These are phyloP conservation scores for Odonthalia washingtoniensis DNA, from an alignment of 31 red algal species.

Conservation along the genomic window DNA sequence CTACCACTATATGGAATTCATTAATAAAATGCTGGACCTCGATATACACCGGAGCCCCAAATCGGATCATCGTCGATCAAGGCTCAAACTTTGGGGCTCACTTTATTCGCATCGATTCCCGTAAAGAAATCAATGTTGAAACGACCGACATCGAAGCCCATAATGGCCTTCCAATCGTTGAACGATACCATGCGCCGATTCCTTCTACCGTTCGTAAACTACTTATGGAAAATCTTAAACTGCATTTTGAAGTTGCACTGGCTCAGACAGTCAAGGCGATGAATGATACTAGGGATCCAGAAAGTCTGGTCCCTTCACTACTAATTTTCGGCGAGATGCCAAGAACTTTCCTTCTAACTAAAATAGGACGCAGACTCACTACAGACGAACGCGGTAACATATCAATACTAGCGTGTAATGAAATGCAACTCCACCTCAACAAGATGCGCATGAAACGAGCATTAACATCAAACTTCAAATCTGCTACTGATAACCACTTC, in stretches of 20 bases:
- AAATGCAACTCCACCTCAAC: not conserved
- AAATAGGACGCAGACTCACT: not conserved
- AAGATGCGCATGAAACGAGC: not conserved
- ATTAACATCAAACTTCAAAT: not conserved
- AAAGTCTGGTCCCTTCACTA: constrained; percentile 10
- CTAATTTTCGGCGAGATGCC: constrained; percentile 41
- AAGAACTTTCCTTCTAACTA: not conserved
- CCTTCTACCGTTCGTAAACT: constrained; percentile 38
- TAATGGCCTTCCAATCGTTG: constrained; percentile 32
- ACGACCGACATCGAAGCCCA: constrained; percentile 13
- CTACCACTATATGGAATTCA: too few species aligned
- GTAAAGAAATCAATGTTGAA: not conserved
- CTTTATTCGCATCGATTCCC: constrained; percentile 22
- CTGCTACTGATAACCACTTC: not conserved
- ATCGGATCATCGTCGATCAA: constrained; percentile 55
- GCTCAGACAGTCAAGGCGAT: constrained; percentile 13
- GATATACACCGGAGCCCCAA: too few species aligned
- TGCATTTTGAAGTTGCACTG: not conserved
- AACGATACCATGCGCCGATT: constrained; percentile 37
- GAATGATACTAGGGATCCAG: constrained; percentile 41
- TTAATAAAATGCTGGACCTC: too few species aligned
- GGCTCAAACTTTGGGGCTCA: not conserved
- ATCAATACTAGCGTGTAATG: not conserved
- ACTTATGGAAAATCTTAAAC: not conserved
- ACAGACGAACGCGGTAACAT: not conserved